These are phyloP conservation scores for Coemansia sp. DNA, from an alignment of 192 early-diverging fungal species.

Conservation along the genomic window DNA sequence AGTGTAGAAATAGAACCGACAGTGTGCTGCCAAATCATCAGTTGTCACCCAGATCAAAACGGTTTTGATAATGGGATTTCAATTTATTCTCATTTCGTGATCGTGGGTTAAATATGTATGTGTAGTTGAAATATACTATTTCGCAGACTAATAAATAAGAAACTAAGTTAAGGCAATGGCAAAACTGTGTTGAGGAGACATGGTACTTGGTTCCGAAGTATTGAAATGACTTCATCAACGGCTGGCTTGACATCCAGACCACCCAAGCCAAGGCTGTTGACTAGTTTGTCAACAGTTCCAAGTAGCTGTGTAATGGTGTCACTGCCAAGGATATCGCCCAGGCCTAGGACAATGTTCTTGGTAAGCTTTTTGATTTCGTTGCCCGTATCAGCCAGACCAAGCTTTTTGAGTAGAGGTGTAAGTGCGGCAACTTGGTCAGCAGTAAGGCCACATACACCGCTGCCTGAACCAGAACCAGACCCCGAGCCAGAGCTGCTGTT, in stretches of 20 bases:
- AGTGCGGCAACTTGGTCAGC: slow-evolving; percentile 29
- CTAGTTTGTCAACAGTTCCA: slow-evolving; percentile 25
- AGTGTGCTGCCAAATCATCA: too few relatives aligned
- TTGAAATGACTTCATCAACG: slow-evolving; percentile 30
- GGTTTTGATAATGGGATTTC: too few relatives aligned
- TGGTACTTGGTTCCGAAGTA: slow-evolving; percentile 46
- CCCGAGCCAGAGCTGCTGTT: slow-evolving; percentile 11
- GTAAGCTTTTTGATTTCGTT: slow-evolving; percentile 48
- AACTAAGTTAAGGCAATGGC: slow-evolving; percentile 32
- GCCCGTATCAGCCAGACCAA: slow-evolving; percentile 41
- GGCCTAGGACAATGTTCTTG: slow-evolving; percentile 33
- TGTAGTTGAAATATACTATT: too few relatives aligned
- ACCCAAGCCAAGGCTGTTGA: slow-evolving; percentile 39
- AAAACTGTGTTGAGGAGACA: slow-evolving; percentile 46
- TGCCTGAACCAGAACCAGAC: slow-evolving; percentile 11
- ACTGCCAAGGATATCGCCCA: slow-evolving; percentile 41
- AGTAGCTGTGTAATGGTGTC: slow-evolving; percentile 33
- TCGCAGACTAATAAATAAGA: not conserved
- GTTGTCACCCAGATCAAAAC: too few relatives aligned
- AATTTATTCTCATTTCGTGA: too few relatives aligned
- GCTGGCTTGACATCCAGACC: slow-evolving; percentile 46
- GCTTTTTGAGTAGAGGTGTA: slow-evolving; percentile 42
- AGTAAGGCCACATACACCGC: slow-evolving; percentile 32
- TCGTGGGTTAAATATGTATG: too few relatives aligned
- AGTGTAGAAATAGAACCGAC: not conserved